phyloP scores from a whole-genome alignment of 495 filamentous ascomycete genomes.

The Daldinia decipiens region DNA sequence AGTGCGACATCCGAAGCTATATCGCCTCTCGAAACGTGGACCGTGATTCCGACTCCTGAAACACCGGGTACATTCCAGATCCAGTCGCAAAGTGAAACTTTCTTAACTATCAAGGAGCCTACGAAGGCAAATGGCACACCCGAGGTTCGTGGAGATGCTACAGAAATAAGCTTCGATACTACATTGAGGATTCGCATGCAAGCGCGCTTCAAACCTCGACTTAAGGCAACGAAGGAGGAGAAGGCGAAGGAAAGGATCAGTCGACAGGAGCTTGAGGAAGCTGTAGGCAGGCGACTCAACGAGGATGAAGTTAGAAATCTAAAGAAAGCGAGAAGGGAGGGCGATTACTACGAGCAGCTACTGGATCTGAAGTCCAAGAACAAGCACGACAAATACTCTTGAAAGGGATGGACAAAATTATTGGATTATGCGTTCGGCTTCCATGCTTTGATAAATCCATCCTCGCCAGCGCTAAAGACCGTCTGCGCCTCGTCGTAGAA shows the following conservation, averaged over 20 bases:
- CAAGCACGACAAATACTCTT: conserved; percentile 92
- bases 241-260: conserved; percentile 87
- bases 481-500: conserved; percentile 75
- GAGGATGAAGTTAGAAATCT: conserved; percentile 86
- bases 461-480: conserved; percentile 82
- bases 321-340: conserved; percentile 84
- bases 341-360: conserved; percentile 89
- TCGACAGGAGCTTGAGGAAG: conserved; percentile 84
- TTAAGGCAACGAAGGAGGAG: conserved; percentile 79
- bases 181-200: conserved; percentile 91
- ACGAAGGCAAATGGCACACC: conserved; percentile 58
- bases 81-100: conserved; percentile 71
- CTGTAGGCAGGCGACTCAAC: conserved; percentile 77
- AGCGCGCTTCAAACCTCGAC: conserved; percentile 86
- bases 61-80: conserved; percentile 73
- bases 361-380: conserved; percentile 91
- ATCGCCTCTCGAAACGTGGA: conserved; percentile 81
- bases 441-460: conserved; percentile 78
- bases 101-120: conserved; percentile 63
- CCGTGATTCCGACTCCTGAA: conserved; percentile 70
- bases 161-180: conserved; percentile 74
- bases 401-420: conserved; percentile 4
- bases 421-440: conserved; percentile 48
- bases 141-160: conserved; percentile 83
- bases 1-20: conserved; percentile 82